A percentile compares a stretch with the other conserved stretches of the same genome.
phyloP scores from a whole-genome alignment of 1,284 basidiomycete species.

The Grifola frondosa region DNA sequence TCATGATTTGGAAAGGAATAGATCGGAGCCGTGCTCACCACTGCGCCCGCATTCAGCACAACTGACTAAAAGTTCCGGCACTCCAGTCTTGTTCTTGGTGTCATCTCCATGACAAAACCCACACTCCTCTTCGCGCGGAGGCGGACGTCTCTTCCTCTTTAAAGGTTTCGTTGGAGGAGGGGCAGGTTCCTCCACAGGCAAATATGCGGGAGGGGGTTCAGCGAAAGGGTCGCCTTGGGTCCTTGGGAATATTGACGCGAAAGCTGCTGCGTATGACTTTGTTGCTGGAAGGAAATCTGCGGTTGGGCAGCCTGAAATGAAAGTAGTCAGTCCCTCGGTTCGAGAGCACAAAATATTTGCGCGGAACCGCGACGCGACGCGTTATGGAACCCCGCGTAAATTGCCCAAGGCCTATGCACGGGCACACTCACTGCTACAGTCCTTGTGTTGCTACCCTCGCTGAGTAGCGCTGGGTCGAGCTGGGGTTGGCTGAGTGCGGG shows the following conservation, averaged over 20 bases:
- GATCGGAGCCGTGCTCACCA: slow-evolving; percentile 37
- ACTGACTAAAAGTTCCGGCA: slow-evolving; percentile 64
- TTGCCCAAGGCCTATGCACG: slow-evolving; percentile 4
- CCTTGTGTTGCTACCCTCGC: slow-evolving; percentile 23
- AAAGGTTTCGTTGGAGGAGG: slow-evolving; percentile 34
- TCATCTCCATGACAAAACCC: slow-evolving; percentile 68
- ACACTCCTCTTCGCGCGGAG: slow-evolving; percentile 58
- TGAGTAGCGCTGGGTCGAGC: slow-evolving; percentile 53
- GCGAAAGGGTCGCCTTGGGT: slow-evolving; percentile 82
- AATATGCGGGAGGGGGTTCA: slow-evolving; percentile 50
- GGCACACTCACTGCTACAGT: slow-evolving; percentile 26
- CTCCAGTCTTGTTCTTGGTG: slow-evolving; percentile 50
- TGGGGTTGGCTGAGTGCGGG: slow-evolving; percentile 53
- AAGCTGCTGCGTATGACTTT: too few species aligned
- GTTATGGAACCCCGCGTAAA: slow-evolving; percentile 25
- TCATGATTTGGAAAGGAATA: slow-evolving; percentile 1
- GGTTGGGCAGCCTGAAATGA: slow-evolving; percentile 18
- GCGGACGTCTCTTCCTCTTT: slow-evolving; percentile 54
- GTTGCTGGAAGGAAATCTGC: slow-evolving; percentile 14
- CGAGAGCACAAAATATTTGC: slow-evolving; percentile 12
- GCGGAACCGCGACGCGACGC: slow-evolving; percentile 38
- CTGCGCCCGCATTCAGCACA: slow-evolving; percentile 70
- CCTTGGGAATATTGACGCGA: slow-evolving; percentile 57
- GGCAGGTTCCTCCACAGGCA: slow-evolving; percentile 41
- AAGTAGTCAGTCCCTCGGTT: slow-evolving; percentile 20